Conservation (phyloP, 148 eudicot species). For the Simmondsia chinensis region DNA sequence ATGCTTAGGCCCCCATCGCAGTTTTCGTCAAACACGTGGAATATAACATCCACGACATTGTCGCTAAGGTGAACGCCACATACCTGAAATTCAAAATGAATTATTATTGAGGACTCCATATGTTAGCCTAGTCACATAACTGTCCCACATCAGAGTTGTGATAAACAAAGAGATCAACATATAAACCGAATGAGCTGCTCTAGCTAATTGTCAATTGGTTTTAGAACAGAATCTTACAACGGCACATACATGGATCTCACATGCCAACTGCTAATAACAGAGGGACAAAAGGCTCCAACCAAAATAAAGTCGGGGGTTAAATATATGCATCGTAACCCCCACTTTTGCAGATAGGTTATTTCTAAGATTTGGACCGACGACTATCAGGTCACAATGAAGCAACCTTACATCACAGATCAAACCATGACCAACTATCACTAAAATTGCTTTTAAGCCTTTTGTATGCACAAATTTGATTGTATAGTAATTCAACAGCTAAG, state of each 20-base stretch:
- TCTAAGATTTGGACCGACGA: background rate
- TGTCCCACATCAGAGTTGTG: background rate
- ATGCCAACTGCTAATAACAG: background rate
- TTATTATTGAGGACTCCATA: no score
- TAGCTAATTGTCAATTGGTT: background rate
- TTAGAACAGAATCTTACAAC: background rate
- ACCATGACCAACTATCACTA: no score
- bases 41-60: conserved; percentile 40
- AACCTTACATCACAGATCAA: background rate
- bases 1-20: conserved; percentile 43
- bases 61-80: conserved; percentile 42
- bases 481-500: no score
- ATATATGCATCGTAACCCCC: background rate
- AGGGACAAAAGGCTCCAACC: background rate
- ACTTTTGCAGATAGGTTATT: background rate
- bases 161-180: background rate
- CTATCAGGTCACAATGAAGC: no score
- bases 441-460: no score
- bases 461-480: no score
- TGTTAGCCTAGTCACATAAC: no score
- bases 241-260: background rate
- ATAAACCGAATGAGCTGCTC: background rate
- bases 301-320: background rate
- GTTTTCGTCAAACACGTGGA: conserved; percentile 55
- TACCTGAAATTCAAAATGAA: conserved; percentile 28